Conservation (phyloP, 345 rosid genomes). For the Bruguiera gymnorhiza region DNA sequence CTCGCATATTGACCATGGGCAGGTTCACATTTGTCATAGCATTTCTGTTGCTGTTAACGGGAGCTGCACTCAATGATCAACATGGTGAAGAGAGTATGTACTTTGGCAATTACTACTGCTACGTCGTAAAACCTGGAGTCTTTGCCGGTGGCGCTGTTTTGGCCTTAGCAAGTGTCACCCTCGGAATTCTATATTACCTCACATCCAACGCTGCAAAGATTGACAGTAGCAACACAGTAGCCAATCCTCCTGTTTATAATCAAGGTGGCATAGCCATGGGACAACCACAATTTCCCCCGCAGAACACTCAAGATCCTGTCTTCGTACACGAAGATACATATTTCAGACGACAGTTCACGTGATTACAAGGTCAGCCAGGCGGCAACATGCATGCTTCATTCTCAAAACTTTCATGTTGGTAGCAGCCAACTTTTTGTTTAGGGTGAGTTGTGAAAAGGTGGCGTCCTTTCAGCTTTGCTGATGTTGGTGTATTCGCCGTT, state of each 20-base stretch:
- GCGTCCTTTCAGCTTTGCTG: too few relatives aligned
- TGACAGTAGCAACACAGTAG: conserved; percentile 17
- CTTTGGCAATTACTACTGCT: conserved; percentile 30
- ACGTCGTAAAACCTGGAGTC: conserved; percentile 65
- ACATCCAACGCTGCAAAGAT: conserved; percentile 45
- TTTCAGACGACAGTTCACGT: conserved; percentile 37
- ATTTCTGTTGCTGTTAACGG: conserved; percentile 70
- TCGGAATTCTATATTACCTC: conserved; percentile 71
- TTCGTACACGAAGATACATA: conserved; percentile 79
- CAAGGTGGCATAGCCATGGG: conserved; percentile 64
- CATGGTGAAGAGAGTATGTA: conserved; percentile 46
- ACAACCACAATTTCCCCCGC: conserved; percentile 62
- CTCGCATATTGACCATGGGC: too few relatives aligned
- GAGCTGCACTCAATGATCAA: conserved; percentile 70
- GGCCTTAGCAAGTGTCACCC: conserved; percentile 47
- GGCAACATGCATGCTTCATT: too few relatives aligned
- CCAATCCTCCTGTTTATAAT: conserved; percentile 25
- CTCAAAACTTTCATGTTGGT: too few relatives aligned
- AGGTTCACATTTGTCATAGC: conserved; percentile 85
- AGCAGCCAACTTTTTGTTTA: too few relatives aligned
- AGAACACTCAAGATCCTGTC: conserved; percentile 54
- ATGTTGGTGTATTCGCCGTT: too few relatives aligned
- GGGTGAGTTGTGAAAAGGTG: too few relatives aligned
- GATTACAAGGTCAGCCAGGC: conserved; percentile 5
- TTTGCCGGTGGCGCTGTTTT: conserved; percentile 70